A percentile compares a stretch with the other conserved stretches of the same genome.
These are phyloP conservation scores for Cantharellus cinnabarinus DNA, from an alignment of 768 basidiomycete species.

Conservation along the genomic window DNA sequence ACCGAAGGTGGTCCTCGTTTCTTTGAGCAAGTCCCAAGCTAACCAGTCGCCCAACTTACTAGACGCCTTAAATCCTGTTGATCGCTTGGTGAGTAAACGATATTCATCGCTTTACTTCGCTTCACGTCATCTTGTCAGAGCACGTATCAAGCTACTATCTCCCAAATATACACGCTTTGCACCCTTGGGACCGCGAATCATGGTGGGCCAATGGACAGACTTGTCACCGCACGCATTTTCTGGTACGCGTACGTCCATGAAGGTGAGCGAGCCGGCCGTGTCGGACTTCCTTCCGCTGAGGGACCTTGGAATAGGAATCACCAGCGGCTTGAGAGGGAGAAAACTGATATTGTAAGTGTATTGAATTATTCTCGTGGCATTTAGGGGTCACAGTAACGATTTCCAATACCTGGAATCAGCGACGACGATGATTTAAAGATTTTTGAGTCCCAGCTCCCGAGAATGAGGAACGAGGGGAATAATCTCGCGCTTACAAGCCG, in stretches of 20 bases:
- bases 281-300: neutral
- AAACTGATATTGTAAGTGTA: slow-evolving; percentile 52
- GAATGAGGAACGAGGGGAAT: slow-evolving; percentile 19
- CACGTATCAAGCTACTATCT: slow-evolving; percentile 64
- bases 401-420: neutral
- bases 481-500: slow-evolving; percentile 15
- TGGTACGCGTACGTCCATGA: slow-evolving; percentile 83
- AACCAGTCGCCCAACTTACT: neutral
- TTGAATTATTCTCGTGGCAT: neutral
- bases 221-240: slow-evolving; percentile 57
- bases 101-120: neutral
- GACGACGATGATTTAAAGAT: slow-evolving; percentile 53
- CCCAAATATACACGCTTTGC: slow-evolving; percentile 65
- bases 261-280: slow-evolving; percentile 13
- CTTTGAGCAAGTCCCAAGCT: neutral
- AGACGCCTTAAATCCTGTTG: slow-evolving; percentile 27
- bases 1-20: slow-evolving; percentile 39
- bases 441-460: slow-evolving; percentile 29
- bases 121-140: slow-evolving; percentile 17
- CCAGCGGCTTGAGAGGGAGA: slow-evolving; percentile 66
- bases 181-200: slow-evolving; percentile 31
- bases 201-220: slow-evolving; percentile 29
- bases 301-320: slow-evolving; percentile 23
- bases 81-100: slow-evolving; percentile 21
- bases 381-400: neutral